A percentile compares a stretch with the other conserved stretches of the same genome.
Evolutionary conservation across 1,139 yeast genomes (phyloP).

Genomic region (Zygosaccharomyces sapae): DNA sequence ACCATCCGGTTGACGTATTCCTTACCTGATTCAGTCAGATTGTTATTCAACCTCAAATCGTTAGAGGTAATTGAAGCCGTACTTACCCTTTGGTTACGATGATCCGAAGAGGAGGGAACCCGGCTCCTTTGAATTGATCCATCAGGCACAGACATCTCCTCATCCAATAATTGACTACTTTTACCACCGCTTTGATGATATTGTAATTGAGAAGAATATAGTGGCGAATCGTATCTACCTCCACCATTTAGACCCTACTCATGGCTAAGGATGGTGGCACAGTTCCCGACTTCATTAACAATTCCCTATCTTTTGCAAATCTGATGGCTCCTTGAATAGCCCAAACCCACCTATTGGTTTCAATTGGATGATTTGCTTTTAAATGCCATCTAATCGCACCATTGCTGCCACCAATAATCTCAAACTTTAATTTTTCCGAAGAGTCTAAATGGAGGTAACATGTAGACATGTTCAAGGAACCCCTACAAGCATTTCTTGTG

Average conservation of each 20-base stretch:
- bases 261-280: conserved; percentile 17
- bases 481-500: conserved; percentile 78
- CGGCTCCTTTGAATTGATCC: conserved; percentile 7
- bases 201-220: conserved; percentile 12
- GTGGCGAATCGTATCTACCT: conserved; percentile 6
- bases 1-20: conserved; percentile 29
- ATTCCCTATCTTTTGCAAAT: conserved; percentile 68
- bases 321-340: conserved; percentile 87
- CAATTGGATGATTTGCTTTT: conserved; percentile 92
- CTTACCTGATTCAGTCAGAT: conserved; percentile 33
- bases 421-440: conserved; percentile 87
- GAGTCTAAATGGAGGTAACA: conserved; percentile 84
- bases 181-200: conserved; percentile 5
- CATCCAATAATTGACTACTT: conserved; percentile 5
- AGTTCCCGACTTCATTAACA: conserved; percentile 31
- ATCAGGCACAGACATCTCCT: not conserved
- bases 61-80: conserved; percentile 24
- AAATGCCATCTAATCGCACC: conserved; percentile 71
- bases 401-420: conserved; percentile 47
- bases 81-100: conserved; percentile 10
- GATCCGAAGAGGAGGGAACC: conserved; percentile 5
- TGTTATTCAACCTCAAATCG: conserved; percentile 29
- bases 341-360: conserved; percentile 97
- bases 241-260: conserved; percentile 10
- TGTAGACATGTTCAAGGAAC: conserved; percentile 78